These are phyloP conservation scores for Fraxinus dipetala DNA, from an alignment of 305 asterid genomes.

Conservation along the genomic window DNA sequence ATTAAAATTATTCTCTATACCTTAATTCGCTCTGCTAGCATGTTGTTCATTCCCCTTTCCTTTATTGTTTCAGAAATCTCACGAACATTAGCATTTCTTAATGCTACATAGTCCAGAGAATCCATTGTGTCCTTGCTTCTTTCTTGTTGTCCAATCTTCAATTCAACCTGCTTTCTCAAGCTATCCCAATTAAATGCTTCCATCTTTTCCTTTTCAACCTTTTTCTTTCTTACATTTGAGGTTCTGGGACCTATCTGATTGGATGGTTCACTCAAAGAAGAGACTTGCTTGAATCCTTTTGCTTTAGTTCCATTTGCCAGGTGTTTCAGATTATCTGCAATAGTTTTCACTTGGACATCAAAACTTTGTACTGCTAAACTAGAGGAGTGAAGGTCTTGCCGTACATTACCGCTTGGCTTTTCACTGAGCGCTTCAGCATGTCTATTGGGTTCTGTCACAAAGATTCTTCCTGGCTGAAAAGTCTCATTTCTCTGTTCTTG, in stretches of 20 bases:
- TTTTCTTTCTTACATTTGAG: slow-evolving; percentile 37
- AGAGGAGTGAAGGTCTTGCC: slow-evolving; percentile 9
- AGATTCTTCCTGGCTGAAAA: slow-evolving; percentile 34
- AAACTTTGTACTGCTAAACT: slow-evolving; percentile 2
- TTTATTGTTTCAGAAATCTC: slow-evolving; percentile 69
- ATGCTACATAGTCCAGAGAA: slow-evolving; percentile 75
- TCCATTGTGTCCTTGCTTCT: slow-evolving; percentile 63
- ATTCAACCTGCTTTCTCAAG: slow-evolving; percentile 37
- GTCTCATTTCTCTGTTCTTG: slow-evolving; percentile 29
- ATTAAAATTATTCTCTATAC: slow-evolving; percentile 29
- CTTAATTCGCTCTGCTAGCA: slow-evolving; percentile 91
- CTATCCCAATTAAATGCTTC: slow-evolving; percentile 45
- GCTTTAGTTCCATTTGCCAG: slow-evolving; percentile 22
- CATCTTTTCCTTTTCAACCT: slow-evolving; percentile 22
- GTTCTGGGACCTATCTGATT: slow-evolving; percentile 25
- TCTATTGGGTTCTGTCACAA: slow-evolving; percentile 29
- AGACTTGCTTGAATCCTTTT: slow-evolving; percentile 34
- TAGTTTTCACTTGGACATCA: slow-evolving; percentile 10
- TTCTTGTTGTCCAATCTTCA: slow-evolving; percentile 23
- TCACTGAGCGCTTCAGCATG: slow-evolving; percentile 38
- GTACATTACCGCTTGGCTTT: slow-evolving; percentile 41
- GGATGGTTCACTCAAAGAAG: slow-evolving; percentile 30
- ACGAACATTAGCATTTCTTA: slow-evolving; percentile 60
- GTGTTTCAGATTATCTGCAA: slow-evolving; percentile 29
- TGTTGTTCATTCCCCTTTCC: slow-evolving; percentile 96